These are phyloP conservation scores for Cudoniella acicularis DNA, from an alignment of 495 filamentous ascomycete species.

Conservation along the genomic window DNA sequence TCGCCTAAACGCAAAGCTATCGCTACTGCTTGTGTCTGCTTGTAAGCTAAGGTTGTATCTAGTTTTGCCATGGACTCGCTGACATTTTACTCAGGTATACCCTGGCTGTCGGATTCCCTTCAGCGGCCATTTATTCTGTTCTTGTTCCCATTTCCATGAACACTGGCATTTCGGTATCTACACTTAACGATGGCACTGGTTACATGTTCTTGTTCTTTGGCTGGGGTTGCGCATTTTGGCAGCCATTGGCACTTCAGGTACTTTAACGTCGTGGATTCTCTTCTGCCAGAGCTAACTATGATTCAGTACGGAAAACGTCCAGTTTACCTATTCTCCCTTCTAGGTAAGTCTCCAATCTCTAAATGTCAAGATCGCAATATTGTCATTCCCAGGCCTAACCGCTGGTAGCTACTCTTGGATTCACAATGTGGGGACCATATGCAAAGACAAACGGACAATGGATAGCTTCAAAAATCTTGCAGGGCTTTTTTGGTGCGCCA, in stretches of 20 bases:
- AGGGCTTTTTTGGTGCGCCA: constrained; percentile 62
- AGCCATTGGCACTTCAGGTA: constrained; percentile 42
- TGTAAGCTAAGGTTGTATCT: background rate
- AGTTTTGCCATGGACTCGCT: background rate
- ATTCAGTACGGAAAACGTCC: constrained; percentile 63
- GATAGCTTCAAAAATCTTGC: constrained; percentile 56
- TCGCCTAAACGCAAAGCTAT: constrained; percentile 47
- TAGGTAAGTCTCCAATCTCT: constrained; percentile 42
- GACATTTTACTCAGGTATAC: constrained; percentile 10
- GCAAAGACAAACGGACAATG: constrained; percentile 39
- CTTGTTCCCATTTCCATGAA: constrained; percentile 29
- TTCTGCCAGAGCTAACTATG: constrained; percentile 25
- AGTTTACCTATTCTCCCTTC: constrained; percentile 54
- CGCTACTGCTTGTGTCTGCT: background rate
- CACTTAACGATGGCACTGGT: constrained; percentile 51
- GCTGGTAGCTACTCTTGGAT: constrained; percentile 10
- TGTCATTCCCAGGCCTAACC: too few species aligned
- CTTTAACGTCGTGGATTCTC: background rate
- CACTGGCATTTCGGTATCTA: constrained; percentile 21
- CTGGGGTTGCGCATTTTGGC: constrained; percentile 66
- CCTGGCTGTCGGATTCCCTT: constrained; percentile 25
- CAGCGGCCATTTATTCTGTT: constrained; percentile 28
- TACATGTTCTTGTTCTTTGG: constrained; percentile 61
- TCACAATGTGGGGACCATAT: constrained; percentile 18
- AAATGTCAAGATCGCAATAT: too few species aligned